Base-by-base conservation (phyloP, 1,284 basidiomycete species). In the Ustanciosporium gigantosporum region DNA sequence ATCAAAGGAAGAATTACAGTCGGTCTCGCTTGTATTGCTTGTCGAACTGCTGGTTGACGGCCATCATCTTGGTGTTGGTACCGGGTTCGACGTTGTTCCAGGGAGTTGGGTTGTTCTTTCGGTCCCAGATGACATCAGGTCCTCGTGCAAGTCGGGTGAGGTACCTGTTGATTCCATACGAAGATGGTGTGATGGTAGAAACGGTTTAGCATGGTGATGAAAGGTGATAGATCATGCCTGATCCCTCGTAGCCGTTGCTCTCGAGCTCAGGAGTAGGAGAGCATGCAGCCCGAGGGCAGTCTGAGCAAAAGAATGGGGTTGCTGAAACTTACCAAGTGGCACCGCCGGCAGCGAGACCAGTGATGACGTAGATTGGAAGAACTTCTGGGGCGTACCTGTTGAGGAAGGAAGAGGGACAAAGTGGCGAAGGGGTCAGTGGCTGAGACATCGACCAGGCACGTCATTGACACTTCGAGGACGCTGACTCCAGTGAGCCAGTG, bases 81-180 rank as follows among this genome's bases (percentile, higher is more conserved):
- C 73, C 73, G 0, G 47, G 68, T 38, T 72, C 58, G 39, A 76
- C 56, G 42, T 66, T 65, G 68, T 74, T 70, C 70, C 73, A 75
- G 8, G 73, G 73, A 9, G 67, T 67, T 9, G 73, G 69, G 69
- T 75, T 75, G 68, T 73, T 72, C 58, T 72, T 75, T 37, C 68
- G 68, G 64, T 75, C 70, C 73, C 73, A 75, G 37, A 75, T 70
- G 40, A 75, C 71, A 31, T 76, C 73, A 9, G 73, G 72, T 13
- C 66, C 58, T 25, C 66, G 65, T 6, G 71, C 71, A 13, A 73
- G 59, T 13, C 73, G 69, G 31, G 48, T 42, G 40, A 76, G 23
- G 57, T 76, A 73, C 66, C 65, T 62, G 41, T 22, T 9, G 25
- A 8, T 19, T 23, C 27, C 27, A 29, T 11, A 29, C n/a, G n/a